Conservation (phyloP, 805 yeast species). For the Barnettozyma botsteinii region DNA sequence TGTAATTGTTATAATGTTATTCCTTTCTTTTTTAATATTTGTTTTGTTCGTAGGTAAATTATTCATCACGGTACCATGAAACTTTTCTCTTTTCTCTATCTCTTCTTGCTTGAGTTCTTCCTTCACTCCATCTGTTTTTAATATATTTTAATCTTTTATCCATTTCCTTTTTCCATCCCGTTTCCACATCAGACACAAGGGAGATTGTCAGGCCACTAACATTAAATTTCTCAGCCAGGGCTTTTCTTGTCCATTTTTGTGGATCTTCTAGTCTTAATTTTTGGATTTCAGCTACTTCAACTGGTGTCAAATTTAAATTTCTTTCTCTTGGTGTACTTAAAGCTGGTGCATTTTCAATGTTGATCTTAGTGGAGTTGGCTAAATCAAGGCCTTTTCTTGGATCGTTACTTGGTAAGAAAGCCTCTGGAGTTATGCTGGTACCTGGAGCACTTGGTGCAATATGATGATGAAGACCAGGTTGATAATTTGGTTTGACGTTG, state of each 20-base stretch:
- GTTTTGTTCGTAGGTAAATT: too few relatives aligned
- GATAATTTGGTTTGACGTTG: constrained; percentile 47
- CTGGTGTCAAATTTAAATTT: constrained; percentile 50
- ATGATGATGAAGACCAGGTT: constrained; percentile 52
- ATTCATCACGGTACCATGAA: constrained; percentile 50
- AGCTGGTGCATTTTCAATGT: constrained; percentile 31
- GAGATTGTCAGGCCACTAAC: constrained; percentile 50
- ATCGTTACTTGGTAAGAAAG: constrained; percentile 59
- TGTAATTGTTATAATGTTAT: not conserved
- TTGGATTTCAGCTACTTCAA: constrained; percentile 51
- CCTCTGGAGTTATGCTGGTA: constrained; percentile 54
- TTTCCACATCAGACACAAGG: constrained; percentile 42
- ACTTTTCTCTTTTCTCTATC: constrained; percentile 56
- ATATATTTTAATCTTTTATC: constrained; percentile 38
- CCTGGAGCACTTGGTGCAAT: constrained; percentile 57
- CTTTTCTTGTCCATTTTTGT: constrained; percentile 53
- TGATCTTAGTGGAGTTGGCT: constrained; percentile 22
- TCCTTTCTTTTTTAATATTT: not conserved
- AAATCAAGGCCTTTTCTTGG: constrained; percentile 41
- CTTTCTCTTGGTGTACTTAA: constrained; percentile 35
- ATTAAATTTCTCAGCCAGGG: constrained; percentile 53
- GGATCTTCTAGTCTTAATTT: constrained; percentile 54
- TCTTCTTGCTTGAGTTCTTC: constrained; percentile 41
- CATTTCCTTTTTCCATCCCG: constrained; percentile 40
- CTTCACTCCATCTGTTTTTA: constrained; percentile 43